These are phyloP conservation scores for Pseudozyma thailandica DNA, from an alignment of 1,284 basidiomycete species.

Conservation along the genomic window DNA sequence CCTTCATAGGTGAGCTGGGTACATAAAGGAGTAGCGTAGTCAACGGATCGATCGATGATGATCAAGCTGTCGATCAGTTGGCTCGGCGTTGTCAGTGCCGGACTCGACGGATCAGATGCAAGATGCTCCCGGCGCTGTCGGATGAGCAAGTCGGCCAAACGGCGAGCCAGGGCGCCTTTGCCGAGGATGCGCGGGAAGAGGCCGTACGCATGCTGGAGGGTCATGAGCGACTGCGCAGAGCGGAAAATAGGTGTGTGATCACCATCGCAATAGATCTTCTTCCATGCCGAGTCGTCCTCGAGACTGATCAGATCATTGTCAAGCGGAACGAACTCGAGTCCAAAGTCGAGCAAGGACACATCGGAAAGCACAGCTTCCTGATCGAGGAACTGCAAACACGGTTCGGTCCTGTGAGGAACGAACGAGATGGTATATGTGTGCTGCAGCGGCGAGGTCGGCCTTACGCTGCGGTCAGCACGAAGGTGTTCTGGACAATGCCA, in stretches of 20 bases:
- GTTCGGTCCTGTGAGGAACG: constrained; percentile 85
- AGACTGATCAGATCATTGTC: constrained; percentile 76
- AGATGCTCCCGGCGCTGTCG: constrained; percentile 72
- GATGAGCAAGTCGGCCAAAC: constrained; percentile 79
- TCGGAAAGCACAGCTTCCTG: constrained; percentile 34
- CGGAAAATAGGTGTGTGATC: constrained; percentile 91
- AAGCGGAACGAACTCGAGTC: constrained; percentile 90
- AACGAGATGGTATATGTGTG: constrained; percentile 89
- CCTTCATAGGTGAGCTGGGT: constrained; percentile 98
- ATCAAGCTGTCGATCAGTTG: constrained; percentile 83
- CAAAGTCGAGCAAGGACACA: constrained; percentile 74
- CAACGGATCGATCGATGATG: constrained; percentile 88
- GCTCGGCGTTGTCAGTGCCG: constrained; percentile 51
- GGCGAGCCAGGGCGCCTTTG: constrained; percentile 86
- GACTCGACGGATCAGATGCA: constrained; percentile 63
- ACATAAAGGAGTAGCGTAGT: constrained; percentile 93
- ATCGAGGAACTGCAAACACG: constrained; percentile 71
- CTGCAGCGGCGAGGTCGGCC: constrained; percentile 68
- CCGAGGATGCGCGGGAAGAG: constrained; percentile 89
- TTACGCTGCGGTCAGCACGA: constrained; percentile 64
- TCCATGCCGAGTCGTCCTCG: constrained; percentile 57
- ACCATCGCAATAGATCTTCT: constrained; percentile 76
- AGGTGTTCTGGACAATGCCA: constrained; percentile 78
- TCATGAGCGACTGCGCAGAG: constrained; percentile 85
- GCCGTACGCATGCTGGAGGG: constrained; percentile 87